phyloP scores from a whole-genome alignment of 2,329 filamentous ascomycete species.

The Lomentospora prolificans region DNA sequence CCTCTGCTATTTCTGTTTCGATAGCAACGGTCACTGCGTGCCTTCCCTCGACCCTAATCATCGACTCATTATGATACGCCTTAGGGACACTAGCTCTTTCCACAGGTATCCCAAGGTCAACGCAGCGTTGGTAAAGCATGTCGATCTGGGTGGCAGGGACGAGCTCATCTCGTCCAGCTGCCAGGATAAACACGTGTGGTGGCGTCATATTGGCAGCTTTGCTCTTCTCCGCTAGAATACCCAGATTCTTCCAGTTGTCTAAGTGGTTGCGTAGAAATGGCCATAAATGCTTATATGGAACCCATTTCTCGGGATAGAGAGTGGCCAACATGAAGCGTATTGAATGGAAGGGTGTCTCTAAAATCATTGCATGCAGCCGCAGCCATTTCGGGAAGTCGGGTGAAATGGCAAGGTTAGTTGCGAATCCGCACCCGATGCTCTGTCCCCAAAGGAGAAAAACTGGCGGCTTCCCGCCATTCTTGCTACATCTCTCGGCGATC shows the following conservation, averaged over 20 bases:
- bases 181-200: constrained; percentile 38
- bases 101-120: constrained; percentile 34
- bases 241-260: constrained; percentile 43
- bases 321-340: constrained; percentile 60
- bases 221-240: constrained; percentile 26
- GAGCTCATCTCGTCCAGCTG: constrained; percentile 49
- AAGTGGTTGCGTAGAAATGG: constrained; percentile 61
- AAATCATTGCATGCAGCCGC: constrained; percentile 40
- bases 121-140: constrained; percentile 35
- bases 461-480: constrained; percentile 17
- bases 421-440: constrained; percentile 65
- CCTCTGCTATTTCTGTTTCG: constrained; percentile 1
- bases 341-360: constrained; percentile 69
- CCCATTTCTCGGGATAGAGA: constrained; percentile 69
- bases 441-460: constrained; percentile 63
- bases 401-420: constrained; percentile 46
- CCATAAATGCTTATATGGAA: constrained; percentile 66
- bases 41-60: constrained; percentile 35
- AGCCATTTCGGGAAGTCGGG: constrained; percentile 22
- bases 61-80: constrained; percentile 49
- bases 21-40: constrained; percentile 35
- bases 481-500: constrained; percentile 37
- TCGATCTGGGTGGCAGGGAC: constrained; percentile 42
- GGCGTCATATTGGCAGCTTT: constrained; percentile 13
- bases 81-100: constrained; percentile 32